Base-by-base conservation (phyloP, 805 yeast genomes). In the Hanseniaspora valbyensis region DNA sequence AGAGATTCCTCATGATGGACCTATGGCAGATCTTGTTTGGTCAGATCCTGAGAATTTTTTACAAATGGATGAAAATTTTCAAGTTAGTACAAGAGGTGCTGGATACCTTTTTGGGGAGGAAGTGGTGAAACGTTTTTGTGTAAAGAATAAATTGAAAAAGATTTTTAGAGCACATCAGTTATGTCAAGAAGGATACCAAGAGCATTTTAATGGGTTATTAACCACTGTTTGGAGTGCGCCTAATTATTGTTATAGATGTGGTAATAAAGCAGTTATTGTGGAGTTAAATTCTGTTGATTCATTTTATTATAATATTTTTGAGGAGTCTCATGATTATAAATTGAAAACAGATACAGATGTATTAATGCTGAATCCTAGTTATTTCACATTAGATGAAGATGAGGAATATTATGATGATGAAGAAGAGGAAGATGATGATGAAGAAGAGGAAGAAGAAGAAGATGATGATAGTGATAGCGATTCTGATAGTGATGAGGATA, bases 191-290 rank as follows among this genome's bases (percentile, higher is more conserved):
- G 99, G 99, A 1, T 92, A 80, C 61, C 95, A 90, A 56, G 80
- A 86, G 49, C 80, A 89, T 60, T 92, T 95, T 76, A 78, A 79
- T 52, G 96, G 95, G 2, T 74, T 83, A 55, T 85, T 95, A 42
- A 81, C 94, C 33, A 92, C 99, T 0, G 97, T 92, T 7, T 92
- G 99, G 99, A 81, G 92, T 0, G 98, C 98, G 0, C 99, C 99
- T 0, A 92, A 92, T 62, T 92, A 92, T 62, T 92, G 98, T 62
- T 92, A 92, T 60, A 66, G 98, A 54, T 92, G 99, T 65, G 98
- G 98, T 0, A 92, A 92, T 62, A 79, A 87, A 62, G 98, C 98
- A 4, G 84, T 95, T n/a, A 89, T 92, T n/a, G 71, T 92, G 55
- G 98, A 92, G 64, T 78, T 92, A 4, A 76, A 75, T 57, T 77